Percentiles rank a stretch among this genome's conserved stretches.
Conservation (phyloP, 768 basidiomycete genomes). For the Macrolepiota albuminosa region DNA sequence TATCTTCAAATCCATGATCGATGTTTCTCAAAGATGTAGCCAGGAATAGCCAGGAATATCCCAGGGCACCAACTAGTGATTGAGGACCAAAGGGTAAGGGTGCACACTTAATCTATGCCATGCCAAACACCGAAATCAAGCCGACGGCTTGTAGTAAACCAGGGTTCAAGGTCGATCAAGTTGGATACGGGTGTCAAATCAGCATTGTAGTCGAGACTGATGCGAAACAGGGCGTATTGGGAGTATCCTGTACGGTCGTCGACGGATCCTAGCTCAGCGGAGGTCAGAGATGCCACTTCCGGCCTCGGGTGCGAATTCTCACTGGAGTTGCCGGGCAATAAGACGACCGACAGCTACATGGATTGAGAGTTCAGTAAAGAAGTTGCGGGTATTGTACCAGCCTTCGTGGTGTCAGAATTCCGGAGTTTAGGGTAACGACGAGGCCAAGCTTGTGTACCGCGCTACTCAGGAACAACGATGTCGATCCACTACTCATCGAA, state of each 20-base stretch:
- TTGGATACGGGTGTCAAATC: background rate
- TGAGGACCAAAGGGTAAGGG: background rate
- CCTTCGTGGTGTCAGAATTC: background rate
- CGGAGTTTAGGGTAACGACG: background rate
- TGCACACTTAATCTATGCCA: background rate
- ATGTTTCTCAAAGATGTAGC: too few relatives aligned
- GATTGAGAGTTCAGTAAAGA: background rate
- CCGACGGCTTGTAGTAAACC: background rate
- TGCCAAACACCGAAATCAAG: background rate
- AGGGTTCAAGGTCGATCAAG: background rate
- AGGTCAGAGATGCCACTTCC: conserved; percentile 6
- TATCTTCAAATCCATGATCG: background rate
- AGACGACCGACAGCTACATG: background rate
- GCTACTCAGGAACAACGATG: background rate
- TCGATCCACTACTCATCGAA: background rate
- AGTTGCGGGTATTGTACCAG: background rate
- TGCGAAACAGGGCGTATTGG: conserved; percentile 2
- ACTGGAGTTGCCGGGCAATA: background rate
- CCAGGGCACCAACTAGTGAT: background rate
- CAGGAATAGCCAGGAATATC: too few relatives aligned
- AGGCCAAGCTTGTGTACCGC: background rate
- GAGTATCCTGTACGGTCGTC: background rate
- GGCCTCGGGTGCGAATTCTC: background rate
- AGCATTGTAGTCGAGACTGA: background rate
- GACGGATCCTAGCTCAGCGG: conserved; percentile 6